Base-by-base conservation (phyloP, 2,329 filamentous ascomycete genomes). In the Stagonosporopsis cucurbitacearum region DNA sequence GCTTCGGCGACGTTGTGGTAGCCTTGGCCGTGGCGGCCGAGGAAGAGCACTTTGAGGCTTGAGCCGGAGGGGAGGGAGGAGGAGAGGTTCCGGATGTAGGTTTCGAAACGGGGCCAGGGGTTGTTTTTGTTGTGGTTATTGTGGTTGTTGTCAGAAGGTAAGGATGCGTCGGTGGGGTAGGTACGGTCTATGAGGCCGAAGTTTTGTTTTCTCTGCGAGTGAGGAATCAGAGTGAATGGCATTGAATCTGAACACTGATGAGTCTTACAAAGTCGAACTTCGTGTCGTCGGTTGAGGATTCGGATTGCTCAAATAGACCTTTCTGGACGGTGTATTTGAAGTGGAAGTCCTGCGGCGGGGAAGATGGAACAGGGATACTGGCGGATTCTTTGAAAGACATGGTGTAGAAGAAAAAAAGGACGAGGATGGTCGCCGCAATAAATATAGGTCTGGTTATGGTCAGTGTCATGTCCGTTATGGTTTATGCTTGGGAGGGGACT, bases 21-120 rank as follows among this genome's bases (percentile, higher is more conserved):
- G 0, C 88, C 88, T 72, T 91, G 82, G 9, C 88, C 89, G 70
- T 91, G 89, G 35, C 89, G 83, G 19, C 84, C 88, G 66, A 90
- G 79, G 71, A 87, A 87, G 20, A 91, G 70, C 7, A 91, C 79
- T 72, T 90, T 91, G 77, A 87, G 88, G 13, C 78, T 75, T 5
- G 80, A 79, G 25, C 77, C 78, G 2, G 73, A 67, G n/a, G 63
- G 64, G 1, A 70, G 70, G 1, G 78, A 70, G 4, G 69, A 60
- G 69, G 86, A 86, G 20, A 90, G 69, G 23, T 78, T 71, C 15
- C 78, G 63, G 6, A 89, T 79, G 60, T 85, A 84, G 42, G 79
- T 68, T 49, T 79, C 78, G 62, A 90, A 88, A n/a, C 83, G 80
- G 68, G 83, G 75, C 88, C 88, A 90, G 63, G 80, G 79, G 59